Base-by-base conservation (phyloP, 148 eudicot genomes). In the Suaeda aralocaspica region DNA sequence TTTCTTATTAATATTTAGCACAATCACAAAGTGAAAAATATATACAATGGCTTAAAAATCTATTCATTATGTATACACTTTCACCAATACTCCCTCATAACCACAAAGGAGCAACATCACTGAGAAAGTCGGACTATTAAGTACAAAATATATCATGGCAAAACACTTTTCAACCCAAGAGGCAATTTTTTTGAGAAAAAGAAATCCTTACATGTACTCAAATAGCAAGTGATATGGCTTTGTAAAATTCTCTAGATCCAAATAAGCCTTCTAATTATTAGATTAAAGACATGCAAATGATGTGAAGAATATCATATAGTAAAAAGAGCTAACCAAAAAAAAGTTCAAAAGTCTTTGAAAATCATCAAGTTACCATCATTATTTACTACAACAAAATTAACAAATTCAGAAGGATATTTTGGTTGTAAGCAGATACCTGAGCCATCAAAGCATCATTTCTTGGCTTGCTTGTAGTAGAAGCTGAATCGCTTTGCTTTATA, bases 381-480 rank as follows among this genome's bases (percentile, higher is more conserved):
- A 41, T 41, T 15, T 46, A 30, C n/a, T 44, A 45, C 5, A 2
- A 15, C 26, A 51, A 29, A 59, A 44, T 16, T 24, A 15, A 50
- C 55, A 34, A 16, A 74, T 42, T 31, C 8, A 74, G n/a, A 30
- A 24, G 10, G n/a, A 34, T 7, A 5, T 21, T 5, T 9, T 0
- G 4, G 4, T 31, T 7, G 41, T 9, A 76, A 59, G 74, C 13
- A 58, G 53, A 72, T 72, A 94, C 98, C 97, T 94, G 91, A 56
- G 88, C 86, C 77, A 84, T 24, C 69, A 94, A 77, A 58, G 88
- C 82, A 69, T 91, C 96, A 81, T 80, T 87, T 44, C 77, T 81
- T 21, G 97, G 91, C 79, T 83, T 91, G 71, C 78, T 53, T 61
- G 78, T 75, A 49, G 91, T 59, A 45, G 82, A 66, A 50, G 82